These are phyloP conservation scores for Debaryomycetaceae sp. DNA, from an alignment of 1,139 yeast species.

Conservation along the genomic window DNA sequence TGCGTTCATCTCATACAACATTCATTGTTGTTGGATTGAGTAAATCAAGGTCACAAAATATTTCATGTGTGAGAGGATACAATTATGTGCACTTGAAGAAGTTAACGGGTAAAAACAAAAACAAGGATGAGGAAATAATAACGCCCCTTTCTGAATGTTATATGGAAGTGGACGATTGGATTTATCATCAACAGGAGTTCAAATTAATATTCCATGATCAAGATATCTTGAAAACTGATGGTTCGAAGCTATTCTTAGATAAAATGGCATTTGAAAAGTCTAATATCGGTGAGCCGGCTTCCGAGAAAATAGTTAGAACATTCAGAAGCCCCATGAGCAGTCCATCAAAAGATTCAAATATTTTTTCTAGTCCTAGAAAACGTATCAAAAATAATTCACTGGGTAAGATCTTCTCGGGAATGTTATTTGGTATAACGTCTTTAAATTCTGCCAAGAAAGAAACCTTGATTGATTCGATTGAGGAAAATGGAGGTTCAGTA, in stretches of 20 bases:
- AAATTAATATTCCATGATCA: slow-evolving; percentile 9
- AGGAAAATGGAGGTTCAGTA: slow-evolving; percentile 52
- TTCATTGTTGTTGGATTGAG: slow-evolving; percentile 47
- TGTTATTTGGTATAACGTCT: slow-evolving; percentile 37
- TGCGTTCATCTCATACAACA: slow-evolving; percentile 16
- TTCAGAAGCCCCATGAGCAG: slow-evolving; percentile 11
- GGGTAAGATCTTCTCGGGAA: slow-evolving; percentile 17
- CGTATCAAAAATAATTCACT: not conserved
- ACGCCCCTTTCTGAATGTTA: slow-evolving; percentile 17
- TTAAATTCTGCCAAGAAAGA: slow-evolving; percentile 36
- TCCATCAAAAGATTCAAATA: slow-evolving; percentile 8
- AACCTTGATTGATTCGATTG: slow-evolving; percentile 33
- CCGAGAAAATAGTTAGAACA: slow-evolving; percentile 2
- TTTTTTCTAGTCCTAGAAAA: slow-evolving; percentile 4
- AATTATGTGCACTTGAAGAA: slow-evolving; percentile 42
- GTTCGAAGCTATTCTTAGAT: slow-evolving; percentile 1
- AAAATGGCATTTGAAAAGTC: not conserved
- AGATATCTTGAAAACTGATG: slow-evolving; percentile 9
- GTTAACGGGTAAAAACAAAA: slow-evolving; percentile 12
- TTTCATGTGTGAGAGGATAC: slow-evolving; percentile 59
- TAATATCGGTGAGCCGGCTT: too few relatives aligned
- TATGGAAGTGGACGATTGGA: slow-evolving; percentile 44
- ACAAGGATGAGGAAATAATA: slow-evolving; percentile 10
- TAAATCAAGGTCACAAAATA: slow-evolving; percentile 14
- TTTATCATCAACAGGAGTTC: slow-evolving; percentile 34